A percentile compares a stretch with the other conserved stretches of the same genome.
phyloP scores from a whole-genome alignment of 805 yeast species.

The Peterozyma toletana region DNA sequence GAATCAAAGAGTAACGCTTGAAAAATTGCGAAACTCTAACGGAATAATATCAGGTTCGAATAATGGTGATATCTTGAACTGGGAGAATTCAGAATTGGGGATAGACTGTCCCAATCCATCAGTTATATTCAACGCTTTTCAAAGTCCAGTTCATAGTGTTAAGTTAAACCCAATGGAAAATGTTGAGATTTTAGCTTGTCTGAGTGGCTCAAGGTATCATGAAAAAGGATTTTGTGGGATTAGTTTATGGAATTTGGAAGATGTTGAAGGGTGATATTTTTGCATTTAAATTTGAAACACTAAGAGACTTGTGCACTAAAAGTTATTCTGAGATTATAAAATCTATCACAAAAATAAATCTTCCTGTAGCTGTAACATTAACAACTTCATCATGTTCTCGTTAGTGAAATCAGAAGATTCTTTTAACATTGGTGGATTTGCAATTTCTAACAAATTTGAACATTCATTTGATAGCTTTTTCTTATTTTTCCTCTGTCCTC shows the following conservation, averaged over 20 bases:
- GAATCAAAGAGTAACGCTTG: conserved; percentile 18
- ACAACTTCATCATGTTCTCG: conserved; percentile 1
- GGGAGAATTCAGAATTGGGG: conserved; percentile 9
- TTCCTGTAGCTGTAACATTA: conserved; percentile 4
- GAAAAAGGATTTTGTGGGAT: neutral
- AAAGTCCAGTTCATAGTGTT: neutral
- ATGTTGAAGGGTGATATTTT: neutral
- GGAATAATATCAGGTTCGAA: conserved; percentile 22
- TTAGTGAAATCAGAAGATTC: conserved; percentile 3
- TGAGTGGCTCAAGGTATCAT: conserved; percentile 1
- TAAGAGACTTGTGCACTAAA: no score
- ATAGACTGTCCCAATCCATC: conserved; percentile 5
- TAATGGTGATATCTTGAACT: conserved; percentile 9
- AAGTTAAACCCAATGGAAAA: neutral
- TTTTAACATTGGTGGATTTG: neutral
- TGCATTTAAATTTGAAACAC: no score
- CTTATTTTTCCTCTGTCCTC: no score
- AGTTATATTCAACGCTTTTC: no score
- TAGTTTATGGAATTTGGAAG: neutral
- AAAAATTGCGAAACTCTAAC: conserved; percentile 11
- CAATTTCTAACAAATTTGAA: conserved; percentile 1
- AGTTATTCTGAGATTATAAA: no score
- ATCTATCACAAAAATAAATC: conserved; percentile 1
- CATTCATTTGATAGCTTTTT: no score
- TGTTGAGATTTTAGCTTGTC: neutral